Conservation (phyloP, 1,284 basidiomycete genomes). For the Ustilago xerochloae region DNA sequence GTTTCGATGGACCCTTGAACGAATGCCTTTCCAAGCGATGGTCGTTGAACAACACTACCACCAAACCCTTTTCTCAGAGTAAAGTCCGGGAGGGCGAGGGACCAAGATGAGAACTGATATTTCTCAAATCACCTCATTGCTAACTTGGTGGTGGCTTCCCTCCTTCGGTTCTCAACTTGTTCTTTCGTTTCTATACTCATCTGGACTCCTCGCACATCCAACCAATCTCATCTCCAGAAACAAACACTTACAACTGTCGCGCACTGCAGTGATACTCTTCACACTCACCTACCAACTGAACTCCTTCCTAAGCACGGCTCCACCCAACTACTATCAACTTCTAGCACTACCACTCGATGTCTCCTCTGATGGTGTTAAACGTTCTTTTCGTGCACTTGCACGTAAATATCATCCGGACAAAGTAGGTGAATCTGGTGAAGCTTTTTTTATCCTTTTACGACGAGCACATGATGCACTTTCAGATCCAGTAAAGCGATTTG, state of each 20-base stretch:
- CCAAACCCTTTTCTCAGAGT: neutral
- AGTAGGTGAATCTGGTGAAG: conserved; percentile 75
- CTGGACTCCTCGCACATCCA: conserved; percentile 18
- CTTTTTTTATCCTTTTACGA: conserved; percentile 78
- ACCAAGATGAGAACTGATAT: conserved; percentile 25
- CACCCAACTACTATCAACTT: conserved; percentile 80
- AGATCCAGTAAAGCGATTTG: conserved; percentile 81
- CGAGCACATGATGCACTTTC: conserved; percentile 83
- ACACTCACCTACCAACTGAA: conserved; percentile 79
- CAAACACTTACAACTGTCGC: conserved; percentile 29
- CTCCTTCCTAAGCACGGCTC: conserved; percentile 73
- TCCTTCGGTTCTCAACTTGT: conserved; percentile 31
- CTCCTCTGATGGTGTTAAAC: conserved; percentile 77
- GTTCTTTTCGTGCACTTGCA: conserved; percentile 80
- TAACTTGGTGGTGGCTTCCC: conserved; percentile 48
- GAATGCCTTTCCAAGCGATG: neutral
- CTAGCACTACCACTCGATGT: conserved; percentile 76
- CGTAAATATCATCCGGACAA: conserved; percentile 82
- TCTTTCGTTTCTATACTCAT: conserved; percentile 23
- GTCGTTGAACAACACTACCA: conserved; percentile 1
- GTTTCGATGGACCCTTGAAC: neutral
- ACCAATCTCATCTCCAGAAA: conserved; percentile 1
- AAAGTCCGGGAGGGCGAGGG: too few relatives aligned
- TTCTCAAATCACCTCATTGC: conserved; percentile 24
- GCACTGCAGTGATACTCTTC: conserved; percentile 75